These are phyloP conservation scores for Marchantia paleacea DNA, from an alignment of 225 moss, liverwort and hornwort genomes.

Conservation along the genomic window DNA sequence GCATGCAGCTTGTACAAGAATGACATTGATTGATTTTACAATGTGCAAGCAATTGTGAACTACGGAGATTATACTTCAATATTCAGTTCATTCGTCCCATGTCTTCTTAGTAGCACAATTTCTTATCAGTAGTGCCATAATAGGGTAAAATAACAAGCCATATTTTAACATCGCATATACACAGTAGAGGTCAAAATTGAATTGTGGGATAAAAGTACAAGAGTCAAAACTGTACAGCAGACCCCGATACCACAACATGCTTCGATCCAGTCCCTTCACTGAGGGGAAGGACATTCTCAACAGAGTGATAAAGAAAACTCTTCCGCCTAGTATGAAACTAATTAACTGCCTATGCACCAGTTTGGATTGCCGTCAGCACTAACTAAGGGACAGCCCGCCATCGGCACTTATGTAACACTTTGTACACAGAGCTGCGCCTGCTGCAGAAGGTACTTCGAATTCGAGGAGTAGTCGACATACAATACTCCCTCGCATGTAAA, in stretches of 20 bases:
- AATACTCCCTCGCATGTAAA: neutral
- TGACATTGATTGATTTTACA: too few relatives aligned
- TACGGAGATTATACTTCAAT: too few relatives aligned
- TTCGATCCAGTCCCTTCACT: neutral
- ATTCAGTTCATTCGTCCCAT: too few relatives aligned
- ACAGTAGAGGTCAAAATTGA: neutral
- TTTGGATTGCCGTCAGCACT: neutral
- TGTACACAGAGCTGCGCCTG: slow-evolving; percentile 4
- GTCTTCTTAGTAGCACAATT: too few relatives aligned
- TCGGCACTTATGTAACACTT: slow-evolving; percentile 1
- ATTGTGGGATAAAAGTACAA: slow-evolving; percentile 10
- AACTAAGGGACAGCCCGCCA: neutral
- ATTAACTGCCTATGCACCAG: slow-evolving; percentile 3
- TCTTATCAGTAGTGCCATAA: too few relatives aligned
- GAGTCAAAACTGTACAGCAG: slow-evolving; percentile 5
- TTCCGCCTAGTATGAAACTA: slow-evolving; percentile 8
- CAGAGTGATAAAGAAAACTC: neutral
- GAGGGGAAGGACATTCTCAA: neutral
- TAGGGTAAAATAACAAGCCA: too few relatives aligned
- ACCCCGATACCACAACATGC: neutral
- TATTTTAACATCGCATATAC: neutral
- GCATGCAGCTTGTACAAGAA: too few relatives aligned
- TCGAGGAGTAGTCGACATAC: too few relatives aligned
- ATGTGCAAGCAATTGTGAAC: too few relatives aligned
- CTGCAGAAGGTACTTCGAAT: neutral